These are phyloP conservation scores for Metarhizium sp. DNA, from an alignment of 2,329 filamentous ascomycete genomes.

Conservation along the genomic window DNA sequence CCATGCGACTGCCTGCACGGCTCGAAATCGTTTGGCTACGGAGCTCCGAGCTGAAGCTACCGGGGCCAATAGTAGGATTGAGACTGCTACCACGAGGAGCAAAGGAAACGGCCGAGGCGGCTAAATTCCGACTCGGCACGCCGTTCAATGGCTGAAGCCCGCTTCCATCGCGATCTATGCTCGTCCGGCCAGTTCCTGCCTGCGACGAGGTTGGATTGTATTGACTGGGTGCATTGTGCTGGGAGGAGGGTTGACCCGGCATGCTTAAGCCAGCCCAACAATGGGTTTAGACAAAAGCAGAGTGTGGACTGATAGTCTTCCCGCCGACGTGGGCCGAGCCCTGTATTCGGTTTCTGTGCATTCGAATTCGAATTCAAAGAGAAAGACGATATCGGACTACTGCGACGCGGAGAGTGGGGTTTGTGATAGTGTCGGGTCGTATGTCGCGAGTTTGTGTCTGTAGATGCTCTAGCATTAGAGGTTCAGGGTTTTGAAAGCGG, in stretches of 20 bases:
- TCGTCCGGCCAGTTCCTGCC: conserved; percentile 24
- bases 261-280: conserved; percentile 22
- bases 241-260: conserved; percentile 25
- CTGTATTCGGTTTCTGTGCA: conserved; percentile 23
- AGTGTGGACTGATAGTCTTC: conserved; percentile 22
- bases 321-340: conserved; percentile 30
- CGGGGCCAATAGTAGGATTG: conserved; percentile 60
- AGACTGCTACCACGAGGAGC: conserved; percentile 60
- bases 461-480: background rate
- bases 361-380: conserved; percentile 18
- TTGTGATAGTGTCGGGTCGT: background rate
- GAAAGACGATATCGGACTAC: background rate
- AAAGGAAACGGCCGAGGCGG: conserved; percentile 50
- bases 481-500: background rate
- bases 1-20: conserved; percentile 26
- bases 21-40: conserved; percentile 53
- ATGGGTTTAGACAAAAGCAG: conserved; percentile 21
- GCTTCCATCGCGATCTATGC: conserved; percentile 45
- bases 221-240: conserved; percentile 23
- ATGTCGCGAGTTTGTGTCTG: background rate
- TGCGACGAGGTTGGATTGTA: conserved; percentile 20
- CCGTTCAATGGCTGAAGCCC: conserved; percentile 42
- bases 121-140: conserved; percentile 33
- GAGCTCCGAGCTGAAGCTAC: conserved; percentile 85
- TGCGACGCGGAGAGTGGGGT: background rate